Conservation (phyloP, 257 asterid genomes). For the Haberlea rhodopensis region DNA sequence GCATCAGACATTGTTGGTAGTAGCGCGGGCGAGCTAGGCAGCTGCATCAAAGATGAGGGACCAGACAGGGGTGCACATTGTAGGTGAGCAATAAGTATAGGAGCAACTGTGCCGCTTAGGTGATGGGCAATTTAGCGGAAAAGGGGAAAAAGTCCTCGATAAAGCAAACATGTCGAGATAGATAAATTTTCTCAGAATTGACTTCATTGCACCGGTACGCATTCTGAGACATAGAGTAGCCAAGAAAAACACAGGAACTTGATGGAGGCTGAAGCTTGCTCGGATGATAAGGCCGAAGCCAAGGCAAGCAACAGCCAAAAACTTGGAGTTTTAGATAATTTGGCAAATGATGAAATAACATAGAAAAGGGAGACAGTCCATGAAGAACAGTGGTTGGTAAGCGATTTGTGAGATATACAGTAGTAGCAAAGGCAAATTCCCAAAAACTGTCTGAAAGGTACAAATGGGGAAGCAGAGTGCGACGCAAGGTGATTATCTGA, state of each 20-base stretch:
- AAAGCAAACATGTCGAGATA: not conserved
- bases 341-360: not conserved
- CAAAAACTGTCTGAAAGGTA: not conserved
- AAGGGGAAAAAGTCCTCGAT: not conserved
- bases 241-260: not conserved
- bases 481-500: not conserved
- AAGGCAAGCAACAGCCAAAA: not conserved
- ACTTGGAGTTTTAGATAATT: too few relatives aligned
- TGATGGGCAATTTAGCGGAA: not conserved
- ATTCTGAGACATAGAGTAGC: not conserved
- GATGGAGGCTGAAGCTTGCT: not conserved
- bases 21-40: too few relatives aligned
- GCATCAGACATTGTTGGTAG: too few relatives aligned
- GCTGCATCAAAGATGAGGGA: too few relatives aligned
- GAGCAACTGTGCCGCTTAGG: too few relatives aligned
- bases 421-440: not conserved
- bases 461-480: not conserved
- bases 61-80: too few relatives aligned
- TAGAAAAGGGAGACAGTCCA: not conserved
- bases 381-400: not conserved
- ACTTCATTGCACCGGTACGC: not conserved
- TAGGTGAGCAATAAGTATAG: too few relatives aligned
- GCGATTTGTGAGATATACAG: not conserved
- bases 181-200: not conserved
- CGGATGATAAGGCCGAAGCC: too few relatives aligned